Conservation (phyloP, 345 rosid genomes). For the Luvunga scandens region DNA sequence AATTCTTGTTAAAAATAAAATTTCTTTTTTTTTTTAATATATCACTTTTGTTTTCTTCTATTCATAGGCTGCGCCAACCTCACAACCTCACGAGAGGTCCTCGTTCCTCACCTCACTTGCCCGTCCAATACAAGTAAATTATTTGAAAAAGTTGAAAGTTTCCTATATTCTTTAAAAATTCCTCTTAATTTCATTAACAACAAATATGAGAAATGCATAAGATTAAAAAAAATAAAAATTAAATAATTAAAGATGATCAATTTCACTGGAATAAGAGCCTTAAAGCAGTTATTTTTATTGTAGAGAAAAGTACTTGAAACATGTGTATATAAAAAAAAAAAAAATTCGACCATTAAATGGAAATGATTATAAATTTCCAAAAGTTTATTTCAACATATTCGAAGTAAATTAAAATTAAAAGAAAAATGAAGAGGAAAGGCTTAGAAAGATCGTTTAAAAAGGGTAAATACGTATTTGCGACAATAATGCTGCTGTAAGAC, state of each 20-base stretch:
- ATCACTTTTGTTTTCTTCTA: too few species aligned
- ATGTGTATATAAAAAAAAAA: too few species aligned
- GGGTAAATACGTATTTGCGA: not conserved
- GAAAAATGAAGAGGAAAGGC: too few species aligned
- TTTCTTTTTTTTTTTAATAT: too few species aligned
- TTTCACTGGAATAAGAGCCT: not conserved
- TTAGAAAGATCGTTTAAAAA: not conserved
- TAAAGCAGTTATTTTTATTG: not conserved
- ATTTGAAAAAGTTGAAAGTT: too few species aligned
- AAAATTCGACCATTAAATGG: not conserved
- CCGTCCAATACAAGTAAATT: not conserved
- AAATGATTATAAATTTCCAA: too few species aligned
- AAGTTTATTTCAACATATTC: not conserved
- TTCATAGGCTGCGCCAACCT: not conserved
- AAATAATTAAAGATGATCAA: not conserved
- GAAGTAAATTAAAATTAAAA: too few species aligned
- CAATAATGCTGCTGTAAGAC: not conserved
- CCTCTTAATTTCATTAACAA: not conserved
- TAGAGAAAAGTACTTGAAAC: too few species aligned
- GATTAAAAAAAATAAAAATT: too few species aligned
- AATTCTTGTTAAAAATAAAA: too few species aligned
- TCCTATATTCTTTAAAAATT: too few species aligned
- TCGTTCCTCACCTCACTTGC: not conserved
- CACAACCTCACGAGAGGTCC: not conserved
- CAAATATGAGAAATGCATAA: not conserved